These are phyloP conservation scores for Pseudozyma pruni DNA, from an alignment of 1,284 basidiomycete genomes.

Conservation along the genomic window DNA sequence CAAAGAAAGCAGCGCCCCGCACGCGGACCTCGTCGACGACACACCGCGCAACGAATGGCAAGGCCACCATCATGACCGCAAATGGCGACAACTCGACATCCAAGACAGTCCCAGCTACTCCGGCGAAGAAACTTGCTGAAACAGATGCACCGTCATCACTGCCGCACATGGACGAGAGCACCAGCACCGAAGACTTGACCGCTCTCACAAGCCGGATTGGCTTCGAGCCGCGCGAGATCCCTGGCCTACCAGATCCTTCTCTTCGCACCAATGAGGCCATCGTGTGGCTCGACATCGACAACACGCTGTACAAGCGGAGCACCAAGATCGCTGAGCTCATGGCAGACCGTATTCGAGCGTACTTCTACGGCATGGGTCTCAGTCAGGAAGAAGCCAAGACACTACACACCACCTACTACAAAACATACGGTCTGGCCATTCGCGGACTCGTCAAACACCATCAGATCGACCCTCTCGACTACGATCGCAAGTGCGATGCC, in stretches of 20 bases:
- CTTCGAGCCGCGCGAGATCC: constrained; percentile 35
- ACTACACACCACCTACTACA: constrained; percentile 81
- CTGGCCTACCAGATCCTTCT: constrained; percentile 29
- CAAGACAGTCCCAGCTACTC: background rate
- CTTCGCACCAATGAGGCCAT: constrained; percentile 67
- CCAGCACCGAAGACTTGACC: constrained; percentile 17
- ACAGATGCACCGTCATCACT: background rate
- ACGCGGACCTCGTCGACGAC: background rate
- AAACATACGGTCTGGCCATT: constrained; percentile 81
- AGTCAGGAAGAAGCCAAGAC: constrained; percentile 77
- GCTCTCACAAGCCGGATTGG: constrained; percentile 37
- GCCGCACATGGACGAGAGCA: constrained; percentile 15
- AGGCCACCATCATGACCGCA: background rate
- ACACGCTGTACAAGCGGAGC: constrained; percentile 76
- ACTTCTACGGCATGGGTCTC: constrained; percentile 79
- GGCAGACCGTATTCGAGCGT: constrained; percentile 82
- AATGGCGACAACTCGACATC: background rate
- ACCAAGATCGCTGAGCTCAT: constrained; percentile 78
- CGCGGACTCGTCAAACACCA: constrained; percentile 83
- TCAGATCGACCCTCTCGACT: constrained; percentile 84
- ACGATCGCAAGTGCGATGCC: constrained; percentile 84
- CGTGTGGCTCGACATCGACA: constrained; percentile 87
- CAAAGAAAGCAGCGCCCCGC: constrained; percentile 6
- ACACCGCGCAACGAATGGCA: background rate
- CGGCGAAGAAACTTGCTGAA: background rate